Evolutionary conservation across 2,329 filamentous ascomycete genomes (phyloP), one percentile per base, ranked within the genome.

Genomic region (Hirsutella minnesotensis): DNA sequence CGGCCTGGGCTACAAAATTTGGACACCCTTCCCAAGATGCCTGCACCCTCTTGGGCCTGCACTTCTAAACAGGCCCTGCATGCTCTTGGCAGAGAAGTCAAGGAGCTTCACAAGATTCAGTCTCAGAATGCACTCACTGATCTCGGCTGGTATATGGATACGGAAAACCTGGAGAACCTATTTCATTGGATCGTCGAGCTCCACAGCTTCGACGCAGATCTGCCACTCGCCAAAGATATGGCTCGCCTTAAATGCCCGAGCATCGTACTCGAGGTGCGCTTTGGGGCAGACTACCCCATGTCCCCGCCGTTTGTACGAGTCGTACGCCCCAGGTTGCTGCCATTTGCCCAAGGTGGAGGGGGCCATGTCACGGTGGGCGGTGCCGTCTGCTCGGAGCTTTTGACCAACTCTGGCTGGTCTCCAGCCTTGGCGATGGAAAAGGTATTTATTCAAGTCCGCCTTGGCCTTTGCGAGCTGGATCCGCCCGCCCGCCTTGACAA

Each of bases 101-200:
- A 69, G 42, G 68, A 70, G 9, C 65, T 89, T 1, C 63, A 84
- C 29, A 74, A 75, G 45, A 60, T 79, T 1, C 88, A 95, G 56
- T 59, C 73, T 1, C 65, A 58, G 77, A 72, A 1, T 72, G 77
- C 1, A 57, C 76, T 2, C 72, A 81, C 46, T 75, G 83, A 44
- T 46, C 71, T 94, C 0, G 89, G 89, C 15, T 95, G 88, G 87
- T 87, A 86, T 55, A 79, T 94, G 43, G 75, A 94, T 53, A 69
- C 72, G 39, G 63, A 67, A 5, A 73, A 76, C 40, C 67, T 89
- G 31, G 73, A 66, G 19, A 94, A 89, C 53, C 70, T 88, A 47
- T 95, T 92, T 54, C 87, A 94, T 54, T 94, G 88, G 88, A 87
- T 94, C 45, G 79, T 94, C 5, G 85, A 95, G 58, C 67, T 95